phyloP scores from a whole-genome alignment of 1,139 yeast genomes.

The Keqinozyma sinolaborantium region DNA sequence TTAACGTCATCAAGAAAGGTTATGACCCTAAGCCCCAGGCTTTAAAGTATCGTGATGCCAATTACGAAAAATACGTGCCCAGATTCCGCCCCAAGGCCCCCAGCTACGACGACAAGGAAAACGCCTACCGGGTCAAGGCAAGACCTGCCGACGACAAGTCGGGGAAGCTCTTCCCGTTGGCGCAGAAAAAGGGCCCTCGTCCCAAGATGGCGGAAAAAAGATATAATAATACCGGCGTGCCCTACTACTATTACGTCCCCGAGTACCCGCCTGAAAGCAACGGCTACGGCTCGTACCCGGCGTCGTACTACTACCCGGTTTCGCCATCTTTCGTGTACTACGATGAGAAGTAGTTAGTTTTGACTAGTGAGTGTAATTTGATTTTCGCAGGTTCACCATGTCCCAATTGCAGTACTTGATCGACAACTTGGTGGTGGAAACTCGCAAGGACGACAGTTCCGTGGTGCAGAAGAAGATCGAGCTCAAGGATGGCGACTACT shows the following conservation, averaged over 20 bases:
- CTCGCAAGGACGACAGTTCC: not conserved
- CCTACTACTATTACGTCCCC: constrained; percentile 23
- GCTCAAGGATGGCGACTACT: constrained; percentile 8
- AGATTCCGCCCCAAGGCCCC: not conserved
- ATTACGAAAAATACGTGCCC: too few relatives aligned
- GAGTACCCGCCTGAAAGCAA: constrained; percentile 2
- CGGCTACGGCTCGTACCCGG: not conserved
- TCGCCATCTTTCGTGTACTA: constrained; percentile 1
- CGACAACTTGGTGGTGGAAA: not conserved
- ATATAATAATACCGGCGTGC: constrained; percentile 5
- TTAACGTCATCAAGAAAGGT: constrained; percentile 36
- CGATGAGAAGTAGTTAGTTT: not conserved
- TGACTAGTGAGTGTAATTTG: too few relatives aligned
- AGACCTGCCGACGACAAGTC: not conserved
- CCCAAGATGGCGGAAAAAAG: not conserved
- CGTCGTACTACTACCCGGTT: constrained; percentile 1
- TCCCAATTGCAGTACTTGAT: not conserved
- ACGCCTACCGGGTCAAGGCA: not conserved
- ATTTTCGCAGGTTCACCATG: too few relatives aligned
- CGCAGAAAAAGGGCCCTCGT: too few relatives aligned
- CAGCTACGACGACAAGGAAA: not conserved
- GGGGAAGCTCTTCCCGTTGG: not conserved
- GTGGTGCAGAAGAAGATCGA: not conserved
- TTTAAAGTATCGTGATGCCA: not conserved
- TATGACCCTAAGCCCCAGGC: not conserved